Conservation (phyloP, 495 filamentous ascomycete species). For the Mytilinidion resinicola region DNA sequence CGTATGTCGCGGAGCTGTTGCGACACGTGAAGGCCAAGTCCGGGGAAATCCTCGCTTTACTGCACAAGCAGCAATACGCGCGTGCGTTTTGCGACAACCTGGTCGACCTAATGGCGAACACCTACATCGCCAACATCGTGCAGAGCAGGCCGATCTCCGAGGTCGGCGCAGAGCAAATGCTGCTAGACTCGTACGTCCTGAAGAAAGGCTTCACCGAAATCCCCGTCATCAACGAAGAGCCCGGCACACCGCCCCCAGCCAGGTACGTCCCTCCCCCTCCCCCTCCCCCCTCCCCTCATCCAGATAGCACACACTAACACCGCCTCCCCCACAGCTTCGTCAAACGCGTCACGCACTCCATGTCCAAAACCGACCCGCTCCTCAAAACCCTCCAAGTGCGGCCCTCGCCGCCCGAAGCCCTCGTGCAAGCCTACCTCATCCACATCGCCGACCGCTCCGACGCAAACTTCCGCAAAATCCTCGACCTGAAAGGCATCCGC, state of each 20-base stretch:
- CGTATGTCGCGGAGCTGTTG: constrained; percentile 78
- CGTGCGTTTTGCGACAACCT: constrained; percentile 91
- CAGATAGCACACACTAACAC: not conserved
- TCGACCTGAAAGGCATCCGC: constrained; percentile 85
- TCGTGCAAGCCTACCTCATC: constrained; percentile 94
- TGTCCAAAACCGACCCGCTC: constrained; percentile 81
- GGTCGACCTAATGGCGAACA: constrained; percentile 72
- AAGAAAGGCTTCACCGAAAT: constrained; percentile 74
- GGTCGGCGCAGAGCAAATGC: constrained; percentile 96
- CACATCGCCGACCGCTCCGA: constrained; percentile 87
- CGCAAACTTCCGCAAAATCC: constrained; percentile 91
- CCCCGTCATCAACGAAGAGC: constrained; percentile 49
- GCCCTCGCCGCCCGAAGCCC: constrained; percentile 80
- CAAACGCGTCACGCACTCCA: constrained; percentile 80
- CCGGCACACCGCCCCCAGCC: constrained; percentile 33
- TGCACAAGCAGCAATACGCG: constrained; percentile 92
- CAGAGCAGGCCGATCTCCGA: constrained; percentile 86
- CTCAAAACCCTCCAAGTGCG: constrained; percentile 97
- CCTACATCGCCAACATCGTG: constrained; percentile 78
- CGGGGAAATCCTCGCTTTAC: constrained; percentile 63
- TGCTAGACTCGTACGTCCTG: constrained; percentile 86
- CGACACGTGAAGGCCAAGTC: constrained; percentile 60
- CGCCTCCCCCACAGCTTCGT: constrained; percentile 54
- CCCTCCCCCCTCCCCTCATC: too few relatives aligned
- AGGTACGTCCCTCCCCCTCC: constrained; percentile 16